Conservation (phyloP, 495 filamentous ascomycete genomes). For the Cladorrhinum samala region DNA sequence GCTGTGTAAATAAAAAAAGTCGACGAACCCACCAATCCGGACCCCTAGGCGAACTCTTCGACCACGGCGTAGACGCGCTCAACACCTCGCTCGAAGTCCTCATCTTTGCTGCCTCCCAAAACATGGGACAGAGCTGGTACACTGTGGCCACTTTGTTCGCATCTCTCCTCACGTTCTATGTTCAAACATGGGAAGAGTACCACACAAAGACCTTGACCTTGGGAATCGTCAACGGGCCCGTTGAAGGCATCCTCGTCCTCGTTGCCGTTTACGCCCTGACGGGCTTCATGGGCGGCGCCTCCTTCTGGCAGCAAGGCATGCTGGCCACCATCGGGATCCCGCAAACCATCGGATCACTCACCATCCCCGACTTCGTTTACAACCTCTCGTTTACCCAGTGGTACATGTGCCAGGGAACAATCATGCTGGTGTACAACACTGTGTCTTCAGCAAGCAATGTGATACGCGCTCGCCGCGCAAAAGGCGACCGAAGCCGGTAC, state of each 20-base stretch:
- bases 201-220: constrained; percentile 93
- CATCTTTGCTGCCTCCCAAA: constrained; percentile 84
- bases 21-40: constrained; percentile 88
- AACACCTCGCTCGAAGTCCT: constrained; percentile 93
- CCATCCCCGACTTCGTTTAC: constrained; percentile 65
- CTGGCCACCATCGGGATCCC: constrained; percentile 64
- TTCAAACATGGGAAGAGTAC: constrained; percentile 99
- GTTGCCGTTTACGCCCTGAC: constrained; percentile 80
- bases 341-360: constrained; percentile 40
- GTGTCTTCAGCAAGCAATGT: constrained; percentile 70
- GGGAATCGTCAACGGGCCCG: constrained; percentile 87
- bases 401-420: constrained; percentile 85
- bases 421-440: constrained; percentile 81
- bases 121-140: constrained; percentile 87
- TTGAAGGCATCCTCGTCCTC: constrained; percentile 87
- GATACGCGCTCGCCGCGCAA: constrained; percentile 66
- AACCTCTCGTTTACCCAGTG: constrained; percentile 79
- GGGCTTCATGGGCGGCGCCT: constrained; percentile 74
- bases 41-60: constrained; percentile 91
- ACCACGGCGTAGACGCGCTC: constrained; percentile 94
- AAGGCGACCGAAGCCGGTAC: constrained; percentile 58
- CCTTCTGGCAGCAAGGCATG: constrained; percentile 86
- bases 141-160: constrained; percentile 82
- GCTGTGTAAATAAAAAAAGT: too few species aligned
- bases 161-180: constrained; percentile 74